Evolutionary conservation across 495 filamentous ascomycete genomes (phyloP).

Genomic region (Penicillium atrosanguineum): DNA sequence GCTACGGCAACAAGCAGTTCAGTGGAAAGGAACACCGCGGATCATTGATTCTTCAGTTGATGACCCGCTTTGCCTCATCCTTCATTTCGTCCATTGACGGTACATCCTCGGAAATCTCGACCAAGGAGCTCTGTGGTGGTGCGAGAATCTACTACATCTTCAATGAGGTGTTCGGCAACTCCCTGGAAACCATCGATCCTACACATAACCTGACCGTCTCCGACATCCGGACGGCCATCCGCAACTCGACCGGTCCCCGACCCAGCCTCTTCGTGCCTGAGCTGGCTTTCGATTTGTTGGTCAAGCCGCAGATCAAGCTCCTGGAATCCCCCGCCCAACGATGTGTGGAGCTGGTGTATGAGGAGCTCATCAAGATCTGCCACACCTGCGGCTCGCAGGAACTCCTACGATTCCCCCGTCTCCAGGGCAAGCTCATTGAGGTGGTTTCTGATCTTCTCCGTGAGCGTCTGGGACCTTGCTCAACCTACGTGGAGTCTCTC

Average conservation of each 20-base stretch:
- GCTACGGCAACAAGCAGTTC: conserved; percentile 97
- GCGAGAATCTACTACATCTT: conserved; percentile 99
- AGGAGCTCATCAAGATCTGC: conserved; percentile 98
- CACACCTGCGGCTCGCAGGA: conserved; percentile 98
- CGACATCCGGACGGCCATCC: conserved; percentile 97
- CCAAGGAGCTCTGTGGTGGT: conserved; percentile 95
- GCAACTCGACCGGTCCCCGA: conserved; percentile 95
- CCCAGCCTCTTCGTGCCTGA: conserved; percentile 97
- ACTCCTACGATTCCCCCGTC: conserved; percentile 82
- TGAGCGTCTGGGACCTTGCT: conserved; percentile 85
- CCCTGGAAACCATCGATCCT: conserved; percentile 91
- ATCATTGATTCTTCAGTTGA: conserved; percentile 90
- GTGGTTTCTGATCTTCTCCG: conserved; percentile 95
- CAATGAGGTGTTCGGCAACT: conserved; percentile 98
- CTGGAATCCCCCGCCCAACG: conserved; percentile 93
- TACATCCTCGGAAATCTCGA: conserved; percentile 97
- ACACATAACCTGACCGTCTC: conserved; percentile 90
- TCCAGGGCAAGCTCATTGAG: conserved; percentile 97
- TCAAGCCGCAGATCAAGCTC: conserved; percentile 98
- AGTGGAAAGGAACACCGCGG: conserved; percentile 96
- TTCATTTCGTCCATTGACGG: conserved; percentile 99
- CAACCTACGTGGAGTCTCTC: conserved; percentile 88
- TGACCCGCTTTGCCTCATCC: conserved; percentile 96
- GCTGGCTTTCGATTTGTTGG: conserved; percentile 93
- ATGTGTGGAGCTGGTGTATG: conserved; percentile 97